Percentiles rank a stretch among this genome's conserved stretches.
These are phyloP conservation scores for Erysimum pusillum DNA, from an alignment of 441 rosid species.

Conservation along the genomic window DNA sequence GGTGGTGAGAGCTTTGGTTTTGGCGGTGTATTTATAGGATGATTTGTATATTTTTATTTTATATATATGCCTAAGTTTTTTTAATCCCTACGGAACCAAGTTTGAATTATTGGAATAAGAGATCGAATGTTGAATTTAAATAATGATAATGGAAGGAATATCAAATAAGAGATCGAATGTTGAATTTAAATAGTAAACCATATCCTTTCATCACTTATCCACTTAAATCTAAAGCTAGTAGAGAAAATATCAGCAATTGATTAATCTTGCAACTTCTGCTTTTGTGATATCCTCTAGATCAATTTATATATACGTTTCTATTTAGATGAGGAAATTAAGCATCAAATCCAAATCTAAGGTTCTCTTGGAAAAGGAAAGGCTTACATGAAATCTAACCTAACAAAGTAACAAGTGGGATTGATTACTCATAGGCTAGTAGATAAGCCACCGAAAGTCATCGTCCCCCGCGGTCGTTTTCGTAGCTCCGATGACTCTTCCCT, in stretches of 20 bases:
- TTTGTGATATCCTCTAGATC: conserved; percentile 16
- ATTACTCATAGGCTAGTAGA: conserved; percentile 26
- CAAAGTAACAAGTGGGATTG: not conserved
- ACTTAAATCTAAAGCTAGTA: conserved; percentile 9
- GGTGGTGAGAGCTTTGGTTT: conserved; percentile 15
- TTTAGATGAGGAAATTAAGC: conserved; percentile 26
- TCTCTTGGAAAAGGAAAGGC: conserved; percentile 33
- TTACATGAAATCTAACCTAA: conserved; percentile 32
- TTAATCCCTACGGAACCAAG: conserved; percentile 31
- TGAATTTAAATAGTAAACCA: conserved; percentile 19
- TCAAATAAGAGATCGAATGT: not conserved
- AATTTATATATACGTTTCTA: conserved; percentile 15
- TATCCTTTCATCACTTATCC: conserved; percentile 39
- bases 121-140: conserved; percentile 34
- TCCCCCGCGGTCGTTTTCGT: conserved; percentile 22
- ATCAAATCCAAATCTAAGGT: conserved; percentile 46
- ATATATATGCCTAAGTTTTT: conserved; percentile 15
- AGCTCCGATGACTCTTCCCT: not conserved
- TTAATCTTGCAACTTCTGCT: not conserved
- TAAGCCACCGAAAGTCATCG: conserved; percentile 33
- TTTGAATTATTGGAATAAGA: conserved; percentile 5
- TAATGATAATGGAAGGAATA: no score
- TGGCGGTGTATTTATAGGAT: conserved; percentile 36
- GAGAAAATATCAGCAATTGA: not conserved
- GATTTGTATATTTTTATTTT: not conserved